These are phyloP conservation scores for Saitoella complicata DNA, from an alignment of 805 yeast genomes.

Conservation along the genomic window DNA sequence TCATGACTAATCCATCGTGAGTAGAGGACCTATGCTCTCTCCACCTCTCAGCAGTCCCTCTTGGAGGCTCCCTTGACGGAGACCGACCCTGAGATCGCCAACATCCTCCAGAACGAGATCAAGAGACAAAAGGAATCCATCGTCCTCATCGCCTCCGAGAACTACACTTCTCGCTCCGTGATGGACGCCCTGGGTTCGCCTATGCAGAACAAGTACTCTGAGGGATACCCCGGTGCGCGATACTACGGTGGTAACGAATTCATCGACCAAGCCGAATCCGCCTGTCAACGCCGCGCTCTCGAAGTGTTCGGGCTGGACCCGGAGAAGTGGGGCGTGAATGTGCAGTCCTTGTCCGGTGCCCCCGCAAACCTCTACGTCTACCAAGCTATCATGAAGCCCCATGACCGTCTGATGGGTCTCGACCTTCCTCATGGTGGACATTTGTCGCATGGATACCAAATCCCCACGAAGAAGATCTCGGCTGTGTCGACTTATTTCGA, in stretches of 20 bases:
- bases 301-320: conserved; percentile 69
- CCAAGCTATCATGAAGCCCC: conserved; percentile 87
- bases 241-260: conserved; percentile 98
- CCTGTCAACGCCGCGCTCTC: conserved; percentile 90
- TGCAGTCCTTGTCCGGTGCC: conserved; percentile 90
- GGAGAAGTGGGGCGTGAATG: conserved; percentile 93
- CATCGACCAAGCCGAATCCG: conserved; percentile 80
- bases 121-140: conserved; percentile 86
- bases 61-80: conserved; percentile 17
- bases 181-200: conserved; percentile 94
- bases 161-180: conserved; percentile 90
- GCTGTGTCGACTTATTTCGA: conserved; percentile 93
- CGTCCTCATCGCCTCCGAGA: conserved; percentile 90
- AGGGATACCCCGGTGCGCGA: conserved; percentile 98
- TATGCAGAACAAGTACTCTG: conserved; percentile 96
- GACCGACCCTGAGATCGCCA: conserved; percentile 26
- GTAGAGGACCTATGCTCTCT: neutral
- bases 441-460: conserved; percentile 95
- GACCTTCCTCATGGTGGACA: conserved; percentile 99
- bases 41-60: conserved; percentile 9
- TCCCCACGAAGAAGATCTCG: conserved; percentile 81
- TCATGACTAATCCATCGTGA: neutral
- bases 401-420: conserved; percentile 94
- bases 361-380: conserved; percentile 96
- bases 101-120: conserved; percentile 47